Conservation (phyloP, 768 basidiomycete species). For the Solioccasus polychromus region DNA sequence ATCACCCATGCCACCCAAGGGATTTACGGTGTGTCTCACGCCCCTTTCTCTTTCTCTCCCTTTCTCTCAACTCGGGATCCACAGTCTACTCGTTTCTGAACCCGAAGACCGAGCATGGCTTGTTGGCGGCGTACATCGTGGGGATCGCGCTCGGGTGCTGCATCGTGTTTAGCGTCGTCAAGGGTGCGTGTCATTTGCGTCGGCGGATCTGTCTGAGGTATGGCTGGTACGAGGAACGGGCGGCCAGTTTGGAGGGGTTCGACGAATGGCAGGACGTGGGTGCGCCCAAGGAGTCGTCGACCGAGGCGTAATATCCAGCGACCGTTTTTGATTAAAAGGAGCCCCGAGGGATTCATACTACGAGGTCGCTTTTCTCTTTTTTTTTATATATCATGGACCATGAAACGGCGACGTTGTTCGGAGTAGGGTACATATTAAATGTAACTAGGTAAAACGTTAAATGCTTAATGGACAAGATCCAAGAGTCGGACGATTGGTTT, state of each 20-base stretch:
- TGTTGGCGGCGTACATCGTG: slow-evolving; percentile 60
- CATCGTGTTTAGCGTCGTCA: slow-evolving; percentile 51
- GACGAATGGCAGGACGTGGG: slow-evolving; percentile 49
- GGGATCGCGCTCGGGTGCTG: slow-evolving; percentile 53
- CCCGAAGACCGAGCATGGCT: slow-evolving; percentile 39
- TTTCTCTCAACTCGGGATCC: too few species aligned
- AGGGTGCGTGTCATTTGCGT: slow-evolving; percentile 40
- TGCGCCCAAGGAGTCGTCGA: slow-evolving; percentile 11
- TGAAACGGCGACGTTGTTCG: too few species aligned
- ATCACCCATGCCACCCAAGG: slow-evolving; percentile 59
- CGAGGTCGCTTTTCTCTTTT: too few species aligned
- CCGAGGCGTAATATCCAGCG: slow-evolving; percentile 11
- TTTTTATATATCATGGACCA: too few species aligned
- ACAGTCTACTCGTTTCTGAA: slow-evolving; percentile 71
- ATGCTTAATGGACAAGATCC: too few species aligned
- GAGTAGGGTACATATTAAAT: too few species aligned
- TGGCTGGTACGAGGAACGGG: slow-evolving; percentile 5
- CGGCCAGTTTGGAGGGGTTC: slow-evolving; percentile 20
- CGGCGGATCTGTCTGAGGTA: slow-evolving; percentile 26
- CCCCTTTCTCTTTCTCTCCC: too few species aligned
- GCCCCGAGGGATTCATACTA: too few species aligned
- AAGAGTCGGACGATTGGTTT: too few species aligned
- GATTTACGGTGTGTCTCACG: slow-evolving; percentile 54
- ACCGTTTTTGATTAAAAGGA: too few species aligned
- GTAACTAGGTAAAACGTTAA: too few species aligned